A percentile compares a stretch with the other conserved stretches of the same genome.
Evolutionary conservation across 345 rosid genomes (phyloP).

Genomic region (Aegle marmelos): DNA sequence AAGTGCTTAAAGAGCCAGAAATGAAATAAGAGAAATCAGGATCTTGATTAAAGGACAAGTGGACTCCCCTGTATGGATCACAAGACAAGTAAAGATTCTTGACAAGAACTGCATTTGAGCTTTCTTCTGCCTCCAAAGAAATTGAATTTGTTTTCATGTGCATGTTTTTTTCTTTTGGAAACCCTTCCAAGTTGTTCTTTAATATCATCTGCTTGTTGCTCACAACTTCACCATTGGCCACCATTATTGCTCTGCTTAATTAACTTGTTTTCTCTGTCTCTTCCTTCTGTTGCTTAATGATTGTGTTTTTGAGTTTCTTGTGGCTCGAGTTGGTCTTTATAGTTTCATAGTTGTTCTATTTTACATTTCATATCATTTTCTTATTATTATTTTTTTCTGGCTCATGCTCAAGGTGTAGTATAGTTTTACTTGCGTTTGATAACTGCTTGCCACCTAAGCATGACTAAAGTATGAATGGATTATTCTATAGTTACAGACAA

Average conservation of each 20-base stretch:
- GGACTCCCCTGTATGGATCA: slow-evolving; percentile 30
- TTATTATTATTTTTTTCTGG: no score
- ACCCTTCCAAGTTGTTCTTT: slow-evolving; percentile 18
- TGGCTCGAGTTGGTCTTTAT: no score
- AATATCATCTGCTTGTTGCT: slow-evolving; percentile 40
- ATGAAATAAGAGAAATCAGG: background rate
- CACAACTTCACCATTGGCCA: background rate
- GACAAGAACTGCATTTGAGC: slow-evolving; percentile 19
- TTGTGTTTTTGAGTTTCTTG: no score
- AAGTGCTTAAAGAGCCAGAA: slow-evolving; percentile 15
- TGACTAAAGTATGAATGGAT: no score
- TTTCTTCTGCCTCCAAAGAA: slow-evolving; percentile 16
- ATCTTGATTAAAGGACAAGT: background rate
- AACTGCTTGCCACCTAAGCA: no score
- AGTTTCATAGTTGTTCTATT: no score
- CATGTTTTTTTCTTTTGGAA: slow-evolving; percentile 30
- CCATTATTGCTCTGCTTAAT: background rate
- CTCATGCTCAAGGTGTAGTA: no score
- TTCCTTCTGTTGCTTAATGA: no score
- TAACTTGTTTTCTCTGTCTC: no score
- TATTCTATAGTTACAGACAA: no score
- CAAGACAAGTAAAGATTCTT: slow-evolving; percentile 42
- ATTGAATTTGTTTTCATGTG: background rate
- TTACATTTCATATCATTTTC: no score
- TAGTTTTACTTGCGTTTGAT: no score